These are phyloP conservation scores for Babesia sp. DNA, from an alignment of 169 alveolate species.

Conservation along the genomic window DNA sequence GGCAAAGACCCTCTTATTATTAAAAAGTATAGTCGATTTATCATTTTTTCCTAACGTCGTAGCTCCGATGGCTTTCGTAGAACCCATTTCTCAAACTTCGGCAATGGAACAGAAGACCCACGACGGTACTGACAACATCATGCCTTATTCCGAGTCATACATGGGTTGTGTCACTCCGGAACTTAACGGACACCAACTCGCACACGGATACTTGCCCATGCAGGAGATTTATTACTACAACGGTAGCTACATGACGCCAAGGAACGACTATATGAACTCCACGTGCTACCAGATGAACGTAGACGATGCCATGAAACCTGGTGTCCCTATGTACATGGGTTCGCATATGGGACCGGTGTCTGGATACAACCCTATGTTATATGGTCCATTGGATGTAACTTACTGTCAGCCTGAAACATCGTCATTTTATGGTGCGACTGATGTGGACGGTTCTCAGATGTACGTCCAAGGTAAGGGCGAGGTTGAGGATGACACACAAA, in stretches of 20 bases:
- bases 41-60: background rate
- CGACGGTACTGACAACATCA: background rate
- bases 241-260: background rate
- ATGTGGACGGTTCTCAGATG: background rate
- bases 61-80: background rate
- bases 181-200: background rate
- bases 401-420: background rate
- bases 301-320: background rate
- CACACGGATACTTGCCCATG: background rate
- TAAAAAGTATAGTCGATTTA: no score
- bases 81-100: background rate
- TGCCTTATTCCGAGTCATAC: constrained; percentile 1
- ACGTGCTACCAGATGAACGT: constrained; percentile 6
- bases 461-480: background rate
- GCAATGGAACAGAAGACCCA: background rate
- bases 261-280: background rate
- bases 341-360: constrained; percentile 1
- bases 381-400: constrained; percentile 10
- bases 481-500: constrained; percentile 7
- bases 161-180: constrained; percentile 7
- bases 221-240: constrained; percentile 1
- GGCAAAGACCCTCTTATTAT: constrained; percentile 24
- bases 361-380: background rate
- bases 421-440: background rate
- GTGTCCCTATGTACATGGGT: background rate